A percentile compares a stretch with the other conserved stretches of the same genome.
Evolutionary conservation across 1,139 yeast species (phyloP).

Genomic region (Pichia sp.): DNA sequence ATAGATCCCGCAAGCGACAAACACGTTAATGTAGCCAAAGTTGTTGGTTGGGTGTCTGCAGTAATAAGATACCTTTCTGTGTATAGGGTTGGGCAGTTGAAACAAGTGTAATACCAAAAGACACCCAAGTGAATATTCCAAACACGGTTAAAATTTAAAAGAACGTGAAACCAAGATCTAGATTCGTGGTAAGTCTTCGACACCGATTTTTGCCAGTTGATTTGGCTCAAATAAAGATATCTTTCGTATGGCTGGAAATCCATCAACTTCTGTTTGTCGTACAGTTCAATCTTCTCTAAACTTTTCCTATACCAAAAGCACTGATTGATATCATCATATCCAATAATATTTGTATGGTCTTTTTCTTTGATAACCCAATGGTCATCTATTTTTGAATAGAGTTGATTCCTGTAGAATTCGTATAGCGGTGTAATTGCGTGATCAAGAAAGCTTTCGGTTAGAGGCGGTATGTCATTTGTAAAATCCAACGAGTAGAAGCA

Average conservation of each 20-base stretch:
- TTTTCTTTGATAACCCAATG: conserved; percentile 41
- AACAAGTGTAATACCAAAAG: conserved; percentile 57
- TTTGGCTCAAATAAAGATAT: conserved; percentile 39
- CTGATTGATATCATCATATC: conserved; percentile 63
- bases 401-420: conserved; percentile 54
- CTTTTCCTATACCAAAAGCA: conserved; percentile 55
- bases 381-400: conserved; percentile 37
- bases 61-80: conserved; percentile 44
- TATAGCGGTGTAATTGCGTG: conserved; percentile 75
- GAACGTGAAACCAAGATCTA: conserved; percentile 56
- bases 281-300: conserved; percentile 40
- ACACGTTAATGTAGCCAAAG: conserved; percentile 42
- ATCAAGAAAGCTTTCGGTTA: conserved; percentile 47
- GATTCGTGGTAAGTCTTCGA: conserved; percentile 52
- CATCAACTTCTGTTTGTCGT: conserved; percentile 37
- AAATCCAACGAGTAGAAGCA: conserved; percentile 43
- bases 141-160: conserved; percentile 55
- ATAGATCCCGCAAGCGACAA: conserved; percentile 51
- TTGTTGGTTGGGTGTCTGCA: conserved; percentile 47
- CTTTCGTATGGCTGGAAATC: conserved; percentile 44
- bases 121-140: conserved; percentile 57
- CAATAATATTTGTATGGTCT: conserved; percentile 52
- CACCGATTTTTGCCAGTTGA: conserved; percentile 49
- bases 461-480: conserved; percentile 28
- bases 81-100: conserved; percentile 51